Conservation (phyloP, 1,139 yeast species). For the Oligophagozyma castellii region DNA sequence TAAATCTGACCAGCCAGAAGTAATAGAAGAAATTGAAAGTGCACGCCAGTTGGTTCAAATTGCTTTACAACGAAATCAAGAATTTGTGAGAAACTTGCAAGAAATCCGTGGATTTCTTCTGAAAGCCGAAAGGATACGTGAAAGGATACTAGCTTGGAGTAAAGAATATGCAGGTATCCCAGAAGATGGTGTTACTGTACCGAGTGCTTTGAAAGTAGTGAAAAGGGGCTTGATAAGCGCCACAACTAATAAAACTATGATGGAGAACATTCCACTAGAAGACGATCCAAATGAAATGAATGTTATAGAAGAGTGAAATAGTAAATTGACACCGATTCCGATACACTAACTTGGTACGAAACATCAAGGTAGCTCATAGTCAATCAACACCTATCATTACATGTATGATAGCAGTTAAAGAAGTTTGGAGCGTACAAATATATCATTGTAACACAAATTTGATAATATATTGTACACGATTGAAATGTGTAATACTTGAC, state of each 20-base stretch:
- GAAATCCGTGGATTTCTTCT: conserved; percentile 61
- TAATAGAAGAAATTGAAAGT: conserved; percentile 46
- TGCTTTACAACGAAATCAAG: conserved; percentile 78
- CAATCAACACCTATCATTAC: too few species aligned
- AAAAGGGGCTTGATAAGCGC: conserved; percentile 26
- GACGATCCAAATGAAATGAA: too few species aligned
- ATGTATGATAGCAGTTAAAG: too few species aligned
- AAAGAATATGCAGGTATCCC: conserved; percentile 69
- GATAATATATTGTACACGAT: too few species aligned
- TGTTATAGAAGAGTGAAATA: too few species aligned
- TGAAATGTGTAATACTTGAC: too few species aligned
- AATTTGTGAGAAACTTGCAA: conserved; percentile 66
- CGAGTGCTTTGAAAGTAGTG: conserved; percentile 23
- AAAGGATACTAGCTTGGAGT: conserved; percentile 66
- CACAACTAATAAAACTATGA: conserved; percentile 21
- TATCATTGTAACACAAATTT: too few species aligned
- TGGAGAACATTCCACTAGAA: too few species aligned
- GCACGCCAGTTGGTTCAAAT: conserved; percentile 55
- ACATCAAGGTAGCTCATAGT: too few species aligned
- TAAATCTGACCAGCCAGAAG: conserved; percentile 33
- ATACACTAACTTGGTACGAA: too few species aligned
- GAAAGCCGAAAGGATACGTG: conserved; percentile 63
- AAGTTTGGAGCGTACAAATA: too few species aligned
- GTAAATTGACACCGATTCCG: too few species aligned
- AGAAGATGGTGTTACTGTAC: conserved; percentile 28